Percentiles rank a stretch among this genome's conserved stretches.
Evolutionary conservation across 2,329 filamentous ascomycete species (phyloP).

Genomic region (Aurifilum marmelostoma): DNA sequence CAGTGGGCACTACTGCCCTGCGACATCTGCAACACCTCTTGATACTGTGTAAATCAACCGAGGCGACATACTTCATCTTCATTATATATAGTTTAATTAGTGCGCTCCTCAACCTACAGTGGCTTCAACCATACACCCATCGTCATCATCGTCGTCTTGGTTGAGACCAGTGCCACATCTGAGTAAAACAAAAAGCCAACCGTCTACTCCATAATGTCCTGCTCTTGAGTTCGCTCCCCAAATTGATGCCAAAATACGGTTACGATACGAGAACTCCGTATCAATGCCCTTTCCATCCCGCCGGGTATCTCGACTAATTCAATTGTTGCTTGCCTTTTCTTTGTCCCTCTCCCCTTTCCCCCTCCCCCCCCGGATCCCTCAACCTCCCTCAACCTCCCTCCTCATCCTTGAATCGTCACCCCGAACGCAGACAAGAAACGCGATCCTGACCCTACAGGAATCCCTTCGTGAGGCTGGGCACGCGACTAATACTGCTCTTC

Average conservation of each 20-base stretch:
- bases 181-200: not conserved
- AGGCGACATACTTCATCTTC: not conserved
- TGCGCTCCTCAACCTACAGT: conserved; percentile 3
- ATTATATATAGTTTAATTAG: conserved; percentile 21
- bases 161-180: conserved; percentile 18
- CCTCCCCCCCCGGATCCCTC: no score
- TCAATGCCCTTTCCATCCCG: conserved; percentile 8
- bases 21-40: not conserved
- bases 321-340: conserved; percentile 7
- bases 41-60: not conserved
- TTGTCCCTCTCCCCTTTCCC: no score
- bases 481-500: conserved; percentile 66
- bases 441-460: conserved; percentile 58
- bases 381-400: no score
- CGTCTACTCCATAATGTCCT: conserved; percentile 1
- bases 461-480: conserved; percentile 75
- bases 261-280: conserved; percentile 19
- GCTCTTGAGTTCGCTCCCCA: not conserved
- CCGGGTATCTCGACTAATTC: not conserved
- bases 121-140: conserved; percentile 11
- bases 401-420: conserved; percentile 3
- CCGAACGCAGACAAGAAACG: conserved; percentile 17
- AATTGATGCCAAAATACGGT: not conserved
- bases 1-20: not conserved
- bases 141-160: conserved; percentile 3